These are phyloP conservation scores for Pyrenophora tritici-repentis DNA, from an alignment of 2,329 filamentous ascomycete species.

Conservation along the genomic window DNA sequence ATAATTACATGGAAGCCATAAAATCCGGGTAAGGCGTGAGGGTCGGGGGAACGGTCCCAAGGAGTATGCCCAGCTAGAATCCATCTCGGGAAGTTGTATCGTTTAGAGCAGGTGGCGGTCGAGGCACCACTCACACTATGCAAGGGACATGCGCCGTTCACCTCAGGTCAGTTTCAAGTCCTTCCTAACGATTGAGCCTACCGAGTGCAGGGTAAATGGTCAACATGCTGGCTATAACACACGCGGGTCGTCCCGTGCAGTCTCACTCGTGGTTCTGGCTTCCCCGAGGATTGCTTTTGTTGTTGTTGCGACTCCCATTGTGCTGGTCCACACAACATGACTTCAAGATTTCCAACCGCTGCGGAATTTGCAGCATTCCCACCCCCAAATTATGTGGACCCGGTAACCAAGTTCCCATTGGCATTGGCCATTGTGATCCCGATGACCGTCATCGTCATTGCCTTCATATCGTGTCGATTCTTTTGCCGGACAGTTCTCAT, in stretches of 20 bases:
- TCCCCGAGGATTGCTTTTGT: not conserved
- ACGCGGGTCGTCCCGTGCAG: conserved; percentile 8
- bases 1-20: too few relatives aligned
- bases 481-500: conserved; percentile 35
- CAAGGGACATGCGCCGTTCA: conserved; percentile 8
- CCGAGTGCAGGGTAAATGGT: conserved; percentile 2
- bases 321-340: conserved; percentile 18
- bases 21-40: not conserved
- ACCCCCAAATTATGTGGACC: conserved; percentile 37
- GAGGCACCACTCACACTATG: conserved; percentile 5
- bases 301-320: not conserved
- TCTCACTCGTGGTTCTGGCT: conserved; percentile 6
- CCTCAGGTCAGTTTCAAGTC: conserved; percentile 8
- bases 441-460: conserved; percentile 22
- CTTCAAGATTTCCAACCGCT: conserved; percentile 32
- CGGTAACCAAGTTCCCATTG: conserved; percentile 27
- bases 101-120: conserved; percentile 11
- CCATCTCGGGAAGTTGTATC: conserved; percentile 4
- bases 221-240: conserved; percentile 12
- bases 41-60: not conserved
- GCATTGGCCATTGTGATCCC: conserved; percentile 33
- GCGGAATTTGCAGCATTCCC: conserved; percentile 34
- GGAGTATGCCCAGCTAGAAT: not conserved
- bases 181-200: conserved; percentile 1
- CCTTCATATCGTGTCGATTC: conserved; percentile 27